A percentile compares a stretch with the other conserved stretches of the same genome.
Conservation (phyloP, 805 yeast species). For the Pichia deserticola region DNA sequence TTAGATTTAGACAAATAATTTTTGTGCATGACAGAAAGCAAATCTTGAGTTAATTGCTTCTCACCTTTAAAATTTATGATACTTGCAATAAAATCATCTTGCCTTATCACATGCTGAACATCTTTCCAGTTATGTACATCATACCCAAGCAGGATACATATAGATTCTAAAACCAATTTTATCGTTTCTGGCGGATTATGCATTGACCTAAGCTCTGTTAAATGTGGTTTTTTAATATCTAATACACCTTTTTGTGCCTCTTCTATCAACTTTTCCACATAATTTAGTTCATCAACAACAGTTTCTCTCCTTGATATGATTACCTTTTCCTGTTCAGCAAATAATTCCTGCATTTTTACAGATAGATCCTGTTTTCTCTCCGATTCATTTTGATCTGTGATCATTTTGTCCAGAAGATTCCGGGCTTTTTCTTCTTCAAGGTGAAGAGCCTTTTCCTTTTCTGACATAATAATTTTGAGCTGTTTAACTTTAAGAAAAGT, state of each 20-base stretch:
- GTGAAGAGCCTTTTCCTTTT: conserved; percentile 42
- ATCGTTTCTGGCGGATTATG: conserved; percentile 85
- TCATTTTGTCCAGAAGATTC: conserved; percentile 63
- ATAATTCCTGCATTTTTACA: conserved; percentile 59
- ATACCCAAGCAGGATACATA: conserved; percentile 75
- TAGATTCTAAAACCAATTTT: conserved; percentile 79
- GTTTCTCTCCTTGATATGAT: conserved; percentile 44
- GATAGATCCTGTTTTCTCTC: conserved; percentile 87
- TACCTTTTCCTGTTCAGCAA: conserved; percentile 58
- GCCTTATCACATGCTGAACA: conserved; percentile 69
- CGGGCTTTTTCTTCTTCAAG: conserved; percentile 63
- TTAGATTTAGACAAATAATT: conserved; percentile 55
- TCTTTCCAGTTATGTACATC: conserved; percentile 67
- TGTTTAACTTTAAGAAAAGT: conserved; percentile 66
- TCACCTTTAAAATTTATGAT: conserved; percentile 71
- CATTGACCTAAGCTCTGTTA: conserved; percentile 86
- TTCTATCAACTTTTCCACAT: conserved; percentile 75
- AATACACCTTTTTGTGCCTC: conserved; percentile 89
- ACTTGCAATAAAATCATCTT: conserved; percentile 80
- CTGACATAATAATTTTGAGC: conserved; percentile 45
- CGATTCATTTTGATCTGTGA: conserved; percentile 82
- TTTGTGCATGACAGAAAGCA: conserved; percentile 50
- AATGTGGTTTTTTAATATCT: conserved; percentile 84
- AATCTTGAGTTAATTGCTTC: conserved; percentile 42
- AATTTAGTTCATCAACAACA: conserved; percentile 59